Conservation (phyloP, 805 yeast species). For the Starmerella geochares region DNA sequence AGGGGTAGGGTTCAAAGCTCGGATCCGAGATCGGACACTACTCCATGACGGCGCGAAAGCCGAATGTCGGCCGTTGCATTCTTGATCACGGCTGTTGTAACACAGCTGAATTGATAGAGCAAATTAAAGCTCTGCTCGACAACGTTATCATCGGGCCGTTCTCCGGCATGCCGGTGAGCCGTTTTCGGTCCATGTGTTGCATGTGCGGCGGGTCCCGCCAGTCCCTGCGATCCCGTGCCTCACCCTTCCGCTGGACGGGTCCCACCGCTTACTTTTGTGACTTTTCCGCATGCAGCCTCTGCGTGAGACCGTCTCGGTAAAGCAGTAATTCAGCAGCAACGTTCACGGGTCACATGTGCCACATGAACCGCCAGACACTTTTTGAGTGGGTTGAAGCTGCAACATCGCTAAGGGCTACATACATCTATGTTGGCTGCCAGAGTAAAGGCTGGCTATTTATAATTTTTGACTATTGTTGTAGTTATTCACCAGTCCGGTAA, state of each 20-base stretch:
- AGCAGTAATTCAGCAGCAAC: neutral
- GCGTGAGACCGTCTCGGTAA: too few species aligned
- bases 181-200: neutral
- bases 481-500: too few species aligned
- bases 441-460: too few species aligned
- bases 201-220: neutral
- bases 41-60: neutral
- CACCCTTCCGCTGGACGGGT: neutral
- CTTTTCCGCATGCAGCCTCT: neutral
- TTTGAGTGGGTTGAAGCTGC: too few species aligned
- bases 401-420: too few species aligned
- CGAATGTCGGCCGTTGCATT: neutral
- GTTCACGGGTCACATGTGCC: neutral
- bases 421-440: too few species aligned
- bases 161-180: neutral
- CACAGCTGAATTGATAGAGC: too few species aligned
- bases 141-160: neutral
- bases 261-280: neutral
- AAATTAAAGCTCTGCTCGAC: neutral
- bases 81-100: too few species aligned
- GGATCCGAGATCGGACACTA: conserved; percentile 17
- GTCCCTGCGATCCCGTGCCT: neutral
- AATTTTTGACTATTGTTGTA: too few species aligned
- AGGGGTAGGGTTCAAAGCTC: conserved; percentile 4
- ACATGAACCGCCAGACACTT: too few species aligned